Percentiles rank a stretch among this genome's conserved stretches.
These are phyloP conservation scores for Blastobotrys indianensis DNA, from an alignment of 1,139 yeast genomes.

Conservation along the genomic window DNA sequence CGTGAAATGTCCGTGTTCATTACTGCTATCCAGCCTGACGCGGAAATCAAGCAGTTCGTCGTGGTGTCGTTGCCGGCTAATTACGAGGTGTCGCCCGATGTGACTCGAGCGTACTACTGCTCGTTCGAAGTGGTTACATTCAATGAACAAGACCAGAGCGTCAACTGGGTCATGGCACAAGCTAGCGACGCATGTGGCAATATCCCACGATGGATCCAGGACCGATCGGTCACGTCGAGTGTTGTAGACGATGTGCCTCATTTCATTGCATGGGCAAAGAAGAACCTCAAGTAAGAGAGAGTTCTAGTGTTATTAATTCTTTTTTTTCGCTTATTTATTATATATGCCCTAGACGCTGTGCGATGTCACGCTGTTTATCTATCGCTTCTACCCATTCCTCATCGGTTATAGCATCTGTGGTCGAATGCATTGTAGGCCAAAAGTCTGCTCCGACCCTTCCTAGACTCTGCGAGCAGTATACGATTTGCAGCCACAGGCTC, in stretches of 20 bases:
- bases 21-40: constrained; percentile 25
- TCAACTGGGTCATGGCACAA: constrained; percentile 62
- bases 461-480: constrained; percentile 71
- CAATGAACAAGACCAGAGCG: constrained; percentile 36
- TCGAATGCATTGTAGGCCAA: constrained; percentile 35
- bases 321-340: constrained; percentile 4
- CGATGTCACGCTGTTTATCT: constrained; percentile 36
- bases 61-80: constrained; percentile 48
- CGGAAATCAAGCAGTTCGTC: constrained; percentile 38
- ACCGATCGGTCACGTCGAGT: constrained; percentile 48
- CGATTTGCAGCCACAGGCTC: constrained; percentile 62
- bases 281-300: constrained; percentile 3
- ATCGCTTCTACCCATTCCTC: constrained; percentile 37
- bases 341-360: constrained; percentile 24
- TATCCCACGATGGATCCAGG: constrained; percentile 60
- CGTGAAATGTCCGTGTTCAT: constrained; percentile 60
- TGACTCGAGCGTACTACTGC: constrained; percentile 40
- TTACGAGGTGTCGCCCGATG: constrained; percentile 21
- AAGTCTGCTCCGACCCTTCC: constrained; percentile 68
- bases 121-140: constrained; percentile 51
- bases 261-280: constrained; percentile 46
- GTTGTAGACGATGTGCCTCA: constrained; percentile 65
- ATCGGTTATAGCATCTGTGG: constrained; percentile 25
- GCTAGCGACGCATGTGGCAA: constrained; percentile 62
- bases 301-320: too few species aligned